Conservation (phyloP, 768 basidiomycete genomes). For the Mycena galericulata region DNA sequence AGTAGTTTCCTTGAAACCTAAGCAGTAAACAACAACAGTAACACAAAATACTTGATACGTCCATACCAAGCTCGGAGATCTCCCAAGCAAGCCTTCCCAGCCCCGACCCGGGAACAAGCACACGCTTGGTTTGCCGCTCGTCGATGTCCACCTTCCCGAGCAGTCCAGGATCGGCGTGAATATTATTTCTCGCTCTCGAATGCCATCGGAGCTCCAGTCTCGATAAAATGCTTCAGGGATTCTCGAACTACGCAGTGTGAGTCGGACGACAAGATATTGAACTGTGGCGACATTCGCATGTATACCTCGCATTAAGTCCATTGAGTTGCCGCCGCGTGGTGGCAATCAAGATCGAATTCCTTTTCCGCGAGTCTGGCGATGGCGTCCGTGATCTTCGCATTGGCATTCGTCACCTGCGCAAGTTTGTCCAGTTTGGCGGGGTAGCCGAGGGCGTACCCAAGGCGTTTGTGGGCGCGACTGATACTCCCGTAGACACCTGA, state of each 20-base stretch:
- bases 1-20: conserved; percentile 64
- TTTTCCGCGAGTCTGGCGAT: conserved; percentile 54
- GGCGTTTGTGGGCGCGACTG: conserved; percentile 57
- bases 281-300: no score
- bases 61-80: conserved; percentile 67
- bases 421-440: conserved; percentile 62
- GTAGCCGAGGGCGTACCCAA: conserved; percentile 67
- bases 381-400: conserved; percentile 51
- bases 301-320: conserved; percentile 62
- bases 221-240: conserved; percentile 76
- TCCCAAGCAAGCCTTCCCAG: conserved; percentile 78
- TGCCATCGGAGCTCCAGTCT: conserved; percentile 76
- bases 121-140: conserved; percentile 49
- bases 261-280: no score
- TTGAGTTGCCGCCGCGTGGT: conserved; percentile 30
- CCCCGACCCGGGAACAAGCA: conserved; percentile 75
- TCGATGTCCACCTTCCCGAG: conserved; percentile 47
- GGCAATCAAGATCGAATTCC: conserved; percentile 45
- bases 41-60: background rate
- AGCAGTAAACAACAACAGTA: background rate
- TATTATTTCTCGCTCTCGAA: conserved; percentile 63
- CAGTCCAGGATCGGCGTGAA: conserved; percentile 68
- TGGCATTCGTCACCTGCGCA: conserved; percentile 53
- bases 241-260: no score
- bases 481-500: conserved; percentile 56